Base-by-base conservation (phyloP, 106 monocot genomes). In the Gastrodia elata region DNA sequence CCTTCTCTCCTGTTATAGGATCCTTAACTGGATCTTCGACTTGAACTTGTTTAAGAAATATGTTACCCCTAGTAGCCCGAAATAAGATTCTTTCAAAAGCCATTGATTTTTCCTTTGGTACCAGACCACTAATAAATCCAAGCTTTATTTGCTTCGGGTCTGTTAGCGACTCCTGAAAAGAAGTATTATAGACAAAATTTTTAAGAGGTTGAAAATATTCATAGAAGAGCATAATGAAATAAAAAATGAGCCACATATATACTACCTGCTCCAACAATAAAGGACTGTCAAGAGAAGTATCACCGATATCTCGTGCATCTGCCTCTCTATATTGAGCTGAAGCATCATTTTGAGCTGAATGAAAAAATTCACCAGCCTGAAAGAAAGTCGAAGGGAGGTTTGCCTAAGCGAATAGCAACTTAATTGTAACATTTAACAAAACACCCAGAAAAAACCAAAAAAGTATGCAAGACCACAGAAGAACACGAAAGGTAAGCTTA, bases 41-140 rank as follows among this genome's bases (percentile, higher is more conserved):
- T 58, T 74, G 41, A 64, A 74, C 77, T 84, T 98, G 97, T 74
- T 78, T 98, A 36, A 98, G 83, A 56, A 84, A 98, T 77, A 98
- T 77, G 77, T 98, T 98, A 36, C 97, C 97, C 76, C 90, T 84
- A 24, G 97, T 98, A 71, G 92, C 97, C 79, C 97, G 92, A 58
- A 98, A 98, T 35, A 98, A 80, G 77, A 93, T 90, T 74, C 97
- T 84, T 83, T 98, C 97, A 88, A 98, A 98, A 73, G 88, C 90
- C 86, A 93, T 78, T 24, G 88, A 72, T 76, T 98, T 98, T 39
- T 87, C 97, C 82, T 98, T 93, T 13, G 88, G 88, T 42, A 98
- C 97, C 81, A 98, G 90, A 25, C 97, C 92, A 82, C 93, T 92
- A 26, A 93, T 72, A 82, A 93, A 98, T 24, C 97, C 97, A 83